These are phyloP conservation scores for Coniferiporia sulphurascens DNA, from an alignment of 1,284 basidiomycete species.

Conservation along the genomic window DNA sequence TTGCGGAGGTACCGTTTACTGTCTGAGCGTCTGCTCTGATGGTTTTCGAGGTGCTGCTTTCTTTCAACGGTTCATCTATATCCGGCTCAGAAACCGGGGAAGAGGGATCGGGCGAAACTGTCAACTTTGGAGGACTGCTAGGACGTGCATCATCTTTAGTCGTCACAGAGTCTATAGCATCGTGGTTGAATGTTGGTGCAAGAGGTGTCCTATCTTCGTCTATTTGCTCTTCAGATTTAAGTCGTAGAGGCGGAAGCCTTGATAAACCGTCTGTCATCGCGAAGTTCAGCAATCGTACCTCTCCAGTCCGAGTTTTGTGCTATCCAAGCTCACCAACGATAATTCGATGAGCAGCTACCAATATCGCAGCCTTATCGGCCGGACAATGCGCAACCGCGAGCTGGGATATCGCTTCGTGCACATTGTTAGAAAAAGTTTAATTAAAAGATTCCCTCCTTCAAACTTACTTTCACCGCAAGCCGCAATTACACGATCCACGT, in stretches of 20 bases:
- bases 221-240: constrained; percentile 55
- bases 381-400: constrained; percentile 64
- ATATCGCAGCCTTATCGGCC: constrained; percentile 70
- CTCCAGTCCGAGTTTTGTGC: not conserved
- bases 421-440: constrained; percentile 16
- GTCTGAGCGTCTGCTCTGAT: constrained; percentile 5
- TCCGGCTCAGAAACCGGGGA: not conserved
- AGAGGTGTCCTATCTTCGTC: constrained; percentile 33
- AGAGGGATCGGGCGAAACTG: constrained; percentile 10
- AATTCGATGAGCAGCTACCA: constrained; percentile 80
- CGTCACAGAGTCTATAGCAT: constrained; percentile 18
- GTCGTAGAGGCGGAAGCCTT: constrained; percentile 55
- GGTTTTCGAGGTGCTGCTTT: constrained; percentile 6
- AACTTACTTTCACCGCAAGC: constrained; percentile 73
- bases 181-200: constrained; percentile 25
- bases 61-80: not conserved
- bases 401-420: constrained; percentile 56
- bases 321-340: constrained; percentile 57
- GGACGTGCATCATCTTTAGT: constrained; percentile 20
- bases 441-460: not conserved
- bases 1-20: constrained; percentile 4
- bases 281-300: not conserved
- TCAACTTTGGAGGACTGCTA: constrained; percentile 21
- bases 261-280: constrained; percentile 56
- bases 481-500: constrained; percentile 62